Evolutionary conservation across 2,329 filamentous ascomycete genomes (phyloP), one percentile per base, ranked within the genome.

Genomic region (Fusarium pseudograminearum): DNA sequence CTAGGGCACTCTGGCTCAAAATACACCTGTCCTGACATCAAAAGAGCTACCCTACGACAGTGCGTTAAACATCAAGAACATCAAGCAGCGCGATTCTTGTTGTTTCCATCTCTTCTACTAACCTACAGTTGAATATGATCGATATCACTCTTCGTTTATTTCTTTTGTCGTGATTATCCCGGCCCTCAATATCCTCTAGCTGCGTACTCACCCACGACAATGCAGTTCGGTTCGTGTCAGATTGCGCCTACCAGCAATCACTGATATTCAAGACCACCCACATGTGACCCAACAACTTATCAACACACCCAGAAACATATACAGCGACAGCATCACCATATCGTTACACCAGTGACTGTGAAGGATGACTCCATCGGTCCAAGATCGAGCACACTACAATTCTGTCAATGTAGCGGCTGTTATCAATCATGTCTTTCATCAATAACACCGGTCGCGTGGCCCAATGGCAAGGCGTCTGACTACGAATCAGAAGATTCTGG

Each of bases 401-500:
- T 22, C 36, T 20, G n/a, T 14, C n/a, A 11, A 40, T 40, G 6
- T 40, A 40, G 31, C 0, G 5, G 7, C 10, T 2, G 14, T 28
- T 52, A 52, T 14, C 2, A 4, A 1, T 4, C 5, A 3, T 40
- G 0, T 18, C 4, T 4, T 15, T 16, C 26, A 66, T 14, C 4
- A 65, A 65, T 18, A 26, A 16, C 22, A 16, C 4, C 42, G 62
- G 62, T 65, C 62, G 62, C 62, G 62, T 65, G 62, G 62, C 62
- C 62, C 62, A 65, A 65, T 65, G 62, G 63, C 64, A 67, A 67
- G 64, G 64, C 64, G 63, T 67, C 64, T 67, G 64, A 67, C 64
- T 67, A 67, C 64, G 64, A 67, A 67, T 67, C 64, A 67, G 64
- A 67, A 67, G 62, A 67, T 67, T 67, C 62, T 67, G 63, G 64